Evolutionary conservation across 2,329 filamentous ascomycete species (phyloP).

Genomic region (Rhinocladiella similis): DNA sequence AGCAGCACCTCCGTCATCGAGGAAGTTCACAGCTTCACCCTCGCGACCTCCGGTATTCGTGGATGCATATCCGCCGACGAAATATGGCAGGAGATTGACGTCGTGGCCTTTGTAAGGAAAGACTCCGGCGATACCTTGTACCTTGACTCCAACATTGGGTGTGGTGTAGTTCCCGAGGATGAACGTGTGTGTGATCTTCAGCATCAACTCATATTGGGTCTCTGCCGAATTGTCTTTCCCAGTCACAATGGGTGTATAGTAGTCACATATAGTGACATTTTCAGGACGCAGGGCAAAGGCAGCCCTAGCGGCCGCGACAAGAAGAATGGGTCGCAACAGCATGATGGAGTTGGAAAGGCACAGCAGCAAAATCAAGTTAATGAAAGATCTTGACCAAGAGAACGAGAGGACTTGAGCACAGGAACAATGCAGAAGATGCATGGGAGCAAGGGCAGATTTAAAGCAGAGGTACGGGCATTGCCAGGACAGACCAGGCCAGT

Average conservation of each 20-base stretch:
- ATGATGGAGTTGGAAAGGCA: conserved; percentile 1
- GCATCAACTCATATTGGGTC: conserved; percentile 59
- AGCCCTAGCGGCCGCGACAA: conserved; percentile 30
- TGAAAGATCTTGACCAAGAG: background rate
- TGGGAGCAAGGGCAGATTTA: background rate
- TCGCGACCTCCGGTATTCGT: conserved; percentile 46
- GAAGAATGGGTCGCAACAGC: conserved; percentile 4
- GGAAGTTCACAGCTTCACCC: conserved; percentile 58
- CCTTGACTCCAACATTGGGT: conserved; percentile 54
- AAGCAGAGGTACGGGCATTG: background rate
- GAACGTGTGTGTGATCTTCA: conserved; percentile 61
- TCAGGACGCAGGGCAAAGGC: conserved; percentile 49
- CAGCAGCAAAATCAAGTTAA: background rate
- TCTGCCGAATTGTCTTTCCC: conserved; percentile 59
- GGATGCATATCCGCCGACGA: conserved; percentile 56
- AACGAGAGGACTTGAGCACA: background rate
- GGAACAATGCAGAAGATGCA: background rate
- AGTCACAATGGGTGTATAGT: conserved; percentile 59
- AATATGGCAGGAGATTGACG: conserved; percentile 62
- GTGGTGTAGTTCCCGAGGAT: conserved; percentile 64
- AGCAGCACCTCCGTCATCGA: conserved; percentile 59
- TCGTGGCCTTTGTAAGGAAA: conserved; percentile 51
- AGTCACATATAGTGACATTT: conserved; percentile 59
- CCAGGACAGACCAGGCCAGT: background rate
- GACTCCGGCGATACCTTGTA: conserved; percentile 59